These are phyloP conservation scores for Stephanodiscus minutulus DNA, from an alignment of 108 stramenopile species.

Conservation along the genomic window DNA sequence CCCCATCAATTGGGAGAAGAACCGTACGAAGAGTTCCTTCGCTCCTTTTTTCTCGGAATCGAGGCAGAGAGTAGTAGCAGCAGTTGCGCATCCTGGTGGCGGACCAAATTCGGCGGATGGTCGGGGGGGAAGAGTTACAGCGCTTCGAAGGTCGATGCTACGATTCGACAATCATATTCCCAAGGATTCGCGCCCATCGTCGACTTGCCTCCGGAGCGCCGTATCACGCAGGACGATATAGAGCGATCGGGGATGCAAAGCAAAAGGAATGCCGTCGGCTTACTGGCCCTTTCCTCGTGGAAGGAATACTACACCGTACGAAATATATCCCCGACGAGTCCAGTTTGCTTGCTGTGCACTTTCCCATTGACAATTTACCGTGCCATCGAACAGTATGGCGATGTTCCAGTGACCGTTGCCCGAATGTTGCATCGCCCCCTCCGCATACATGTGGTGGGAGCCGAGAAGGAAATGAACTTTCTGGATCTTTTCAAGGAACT, in stretches of 20 bases:
- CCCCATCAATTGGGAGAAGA: constrained; percentile 48
- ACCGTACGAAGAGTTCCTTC: constrained; percentile 20
- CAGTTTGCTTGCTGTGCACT: constrained; percentile 70
- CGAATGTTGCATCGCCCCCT: constrained; percentile 77
- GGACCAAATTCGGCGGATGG: constrained; percentile 80
- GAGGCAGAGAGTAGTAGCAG: background rate
- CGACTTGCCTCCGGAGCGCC: constrained; percentile 61
- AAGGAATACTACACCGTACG: constrained; percentile 79
- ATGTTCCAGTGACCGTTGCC: constrained; percentile 75
- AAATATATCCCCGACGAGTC: constrained; percentile 59
- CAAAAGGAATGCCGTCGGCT: constrained; percentile 45
- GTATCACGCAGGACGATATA: constrained; percentile 44
- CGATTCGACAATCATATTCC: constrained; percentile 51
- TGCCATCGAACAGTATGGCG: constrained; percentile 67
- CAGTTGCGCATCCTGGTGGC: constrained; percentile 70
- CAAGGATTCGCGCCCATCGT: constrained; percentile 69
- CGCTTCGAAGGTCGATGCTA: constrained; percentile 62
- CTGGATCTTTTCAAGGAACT: constrained; percentile 82
- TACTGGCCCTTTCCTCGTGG: constrained; percentile 66
- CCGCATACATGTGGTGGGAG: constrained; percentile 80
- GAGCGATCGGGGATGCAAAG: background rate
- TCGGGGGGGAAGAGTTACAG: constrained; percentile 64
- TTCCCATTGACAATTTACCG: constrained; percentile 86
- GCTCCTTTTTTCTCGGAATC: background rate
- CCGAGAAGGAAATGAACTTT: constrained; percentile 91